Evolutionary conservation across 75 land plant species (phyloP), one percentile per base, ranked within the genome.

Genomic region (Pinus tabuliformis): DNA sequence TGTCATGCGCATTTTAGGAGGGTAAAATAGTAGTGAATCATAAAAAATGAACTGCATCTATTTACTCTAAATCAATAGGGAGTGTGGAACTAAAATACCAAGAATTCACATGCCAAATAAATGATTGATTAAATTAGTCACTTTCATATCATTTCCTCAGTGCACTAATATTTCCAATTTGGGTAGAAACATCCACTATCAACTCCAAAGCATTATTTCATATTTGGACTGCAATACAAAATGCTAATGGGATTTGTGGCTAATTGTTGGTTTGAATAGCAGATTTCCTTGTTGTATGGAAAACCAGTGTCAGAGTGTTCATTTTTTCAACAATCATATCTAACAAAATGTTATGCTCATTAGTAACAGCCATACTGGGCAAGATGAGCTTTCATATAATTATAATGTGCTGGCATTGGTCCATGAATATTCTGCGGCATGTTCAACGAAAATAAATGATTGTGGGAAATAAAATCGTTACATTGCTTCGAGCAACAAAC

Each of bases 251-350:
- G 92, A 64, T 88, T 90, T 22, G 86, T 80, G 62, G 80, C 57
- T 21, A 90, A 76, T 20, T 81, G 77, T 3, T 88, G 73, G 68
- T 87, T 90, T 13, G 92, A 90, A 60, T 85, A 87, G 76, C 85
- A 87, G 5, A 90, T 73, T 62, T 88, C 85, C 87, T 85, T 85
- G 33, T 84, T 83, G 56, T 78, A 87, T 77, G 78, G 63, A 90
- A 87, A 12, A 85, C 75, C 9, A 85, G 87, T 17, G 82, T 85
- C 75, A 90, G 68, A 42, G 87, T 82, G 60, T 87, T 90, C 90
- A 90, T 90, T 77, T 90, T 90, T 77, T 90, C 90, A 37, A 83
- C 82, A 72, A 83, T 58, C 85, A 79, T 76, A 81, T 83, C 86
- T 56, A 61, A 56, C 26, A 42, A 62, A 33, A 30, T 75, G 62